phyloP scores from a whole-genome alignment of 805 yeast genomes.

The Brettanomyces nanus region DNA sequence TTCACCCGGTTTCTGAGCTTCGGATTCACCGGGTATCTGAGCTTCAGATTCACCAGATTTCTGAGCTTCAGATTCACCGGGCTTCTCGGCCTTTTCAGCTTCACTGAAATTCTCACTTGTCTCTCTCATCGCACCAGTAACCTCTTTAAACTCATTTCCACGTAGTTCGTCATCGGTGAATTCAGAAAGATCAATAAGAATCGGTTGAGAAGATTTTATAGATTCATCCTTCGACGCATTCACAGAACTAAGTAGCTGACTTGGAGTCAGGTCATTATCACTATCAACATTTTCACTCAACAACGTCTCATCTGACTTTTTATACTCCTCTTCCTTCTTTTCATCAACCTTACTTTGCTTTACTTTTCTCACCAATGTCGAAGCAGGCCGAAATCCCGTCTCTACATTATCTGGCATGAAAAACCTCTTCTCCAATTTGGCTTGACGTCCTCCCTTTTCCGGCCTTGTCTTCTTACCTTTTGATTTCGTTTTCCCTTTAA shows the following conservation, averaged over 20 bases:
- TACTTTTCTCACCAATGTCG: slow-evolving; percentile 33
- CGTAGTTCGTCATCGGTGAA: slow-evolving; percentile 4
- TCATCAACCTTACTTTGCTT: slow-evolving; percentile 2
- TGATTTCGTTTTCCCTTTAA: slow-evolving; percentile 32
- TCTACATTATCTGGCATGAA: slow-evolving; percentile 70
- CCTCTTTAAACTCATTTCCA: neutral
- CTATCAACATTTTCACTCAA: slow-evolving; percentile 9
- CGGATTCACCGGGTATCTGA: neutral
- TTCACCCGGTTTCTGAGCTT: neutral
- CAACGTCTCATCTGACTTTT: slow-evolving; percentile 1
- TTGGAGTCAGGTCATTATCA: slow-evolving; percentile 12
- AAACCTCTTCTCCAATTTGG: slow-evolving; percentile 34
- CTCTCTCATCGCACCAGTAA: neutral
- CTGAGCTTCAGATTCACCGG: neutral
- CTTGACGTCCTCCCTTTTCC: slow-evolving; percentile 5
- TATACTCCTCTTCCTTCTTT: slow-evolving; percentile 1
- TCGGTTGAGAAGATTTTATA: neutral
- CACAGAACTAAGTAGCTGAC: slow-evolving; percentile 10
- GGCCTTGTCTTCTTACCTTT: slow-evolving; percentile 9
- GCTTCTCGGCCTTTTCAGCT: neutral
- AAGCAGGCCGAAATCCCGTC: slow-evolving; percentile 53
- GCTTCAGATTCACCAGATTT: neutral
- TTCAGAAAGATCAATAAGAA: slow-evolving; percentile 2
- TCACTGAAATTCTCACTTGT: neutral
- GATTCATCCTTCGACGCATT: neutral